Conservation (phyloP, 164 flowering plant species). For the Chloranthus sessilifolius region DNA sequence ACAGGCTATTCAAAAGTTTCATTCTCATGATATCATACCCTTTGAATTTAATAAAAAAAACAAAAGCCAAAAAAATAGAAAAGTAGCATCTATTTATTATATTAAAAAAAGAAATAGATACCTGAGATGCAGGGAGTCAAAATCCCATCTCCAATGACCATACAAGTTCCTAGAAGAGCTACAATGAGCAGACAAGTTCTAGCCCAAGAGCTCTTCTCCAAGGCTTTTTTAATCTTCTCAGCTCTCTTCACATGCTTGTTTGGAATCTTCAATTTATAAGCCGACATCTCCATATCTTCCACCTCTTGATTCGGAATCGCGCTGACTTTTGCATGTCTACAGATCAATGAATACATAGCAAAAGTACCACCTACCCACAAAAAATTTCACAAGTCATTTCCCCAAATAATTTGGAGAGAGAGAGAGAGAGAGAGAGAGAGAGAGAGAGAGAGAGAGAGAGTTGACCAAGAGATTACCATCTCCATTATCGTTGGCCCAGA, state of each 20-base stretch:
- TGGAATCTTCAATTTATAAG: slow-evolving; percentile 11
- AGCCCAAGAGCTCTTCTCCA: slow-evolving; percentile 13
- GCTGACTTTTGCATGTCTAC: slow-evolving; percentile 15
- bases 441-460: too few relatives aligned
- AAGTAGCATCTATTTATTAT: neutral
- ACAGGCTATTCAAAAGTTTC: too few relatives aligned
- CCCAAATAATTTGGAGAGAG: neutral
- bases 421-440: too few relatives aligned
- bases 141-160: slow-evolving; percentile 27
- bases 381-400: neutral
- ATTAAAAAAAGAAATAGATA: neutral
- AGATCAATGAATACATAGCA: slow-evolving; percentile 22
- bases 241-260: slow-evolving; percentile 18
- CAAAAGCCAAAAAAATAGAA: neutral
- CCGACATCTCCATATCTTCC: slow-evolving; percentile 10
- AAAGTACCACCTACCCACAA: slow-evolving; percentile 20
- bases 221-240: slow-evolving; percentile 14
- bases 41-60: neutral
- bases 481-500: slow-evolving; percentile 29
- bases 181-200: slow-evolving; percentile 5
- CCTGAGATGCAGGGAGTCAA: slow-evolving; percentile 27
- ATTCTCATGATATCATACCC: neutral
- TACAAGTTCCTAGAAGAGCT: slow-evolving; percentile 22
- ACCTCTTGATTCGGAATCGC: slow-evolving; percentile 15
- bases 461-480: slow-evolving; percentile 16